Conservation (phyloP, 345 rosid species). For the Streptanthus diversifolius region DNA sequence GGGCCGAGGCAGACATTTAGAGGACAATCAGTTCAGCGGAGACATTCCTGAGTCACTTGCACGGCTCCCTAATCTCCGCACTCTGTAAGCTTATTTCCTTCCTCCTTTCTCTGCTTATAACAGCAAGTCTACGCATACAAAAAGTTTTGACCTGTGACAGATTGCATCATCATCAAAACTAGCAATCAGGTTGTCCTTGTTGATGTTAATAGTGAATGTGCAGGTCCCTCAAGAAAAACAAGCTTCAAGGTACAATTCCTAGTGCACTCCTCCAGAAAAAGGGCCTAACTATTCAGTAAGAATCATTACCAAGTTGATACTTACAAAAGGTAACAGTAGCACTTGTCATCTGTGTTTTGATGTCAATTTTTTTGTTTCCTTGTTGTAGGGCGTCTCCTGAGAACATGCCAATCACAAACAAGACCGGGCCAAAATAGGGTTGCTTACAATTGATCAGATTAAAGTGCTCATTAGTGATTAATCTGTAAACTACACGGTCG, state of each 20-base stretch:
- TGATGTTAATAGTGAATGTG: slow-evolving; percentile 12
- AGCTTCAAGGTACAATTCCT: slow-evolving; percentile 60
- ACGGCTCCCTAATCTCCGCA: slow-evolving; percentile 45
- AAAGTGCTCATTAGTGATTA: slow-evolving; percentile 3
- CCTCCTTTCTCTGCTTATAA: not conserved
- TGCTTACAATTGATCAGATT: slow-evolving; percentile 15
- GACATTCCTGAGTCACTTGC: slow-evolving; percentile 61
- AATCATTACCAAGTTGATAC: not conserved
- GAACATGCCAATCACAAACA: slow-evolving; percentile 20
- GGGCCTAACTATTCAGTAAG: slow-evolving; percentile 59
- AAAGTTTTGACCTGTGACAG: slow-evolving; percentile 5
- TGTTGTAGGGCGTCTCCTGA: slow-evolving; percentile 57
- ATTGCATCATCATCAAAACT: slow-evolving; percentile 13
- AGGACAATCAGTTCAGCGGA: slow-evolving; percentile 64
- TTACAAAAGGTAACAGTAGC: not conserved
- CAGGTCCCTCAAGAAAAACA: slow-evolving; percentile 74
- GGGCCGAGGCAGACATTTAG: slow-evolving; percentile 59
- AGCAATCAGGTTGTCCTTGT: slow-evolving; percentile 10
- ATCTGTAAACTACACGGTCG: not conserved
- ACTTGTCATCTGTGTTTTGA: not conserved
- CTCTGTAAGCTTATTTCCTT: slow-evolving; percentile 44
- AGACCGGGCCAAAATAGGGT: not conserved
- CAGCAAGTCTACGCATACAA: not conserved
- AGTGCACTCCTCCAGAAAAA: slow-evolving; percentile 34
- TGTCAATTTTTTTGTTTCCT: slow-evolving; percentile 5